These are phyloP conservation scores for Madurella fahalii DNA, from an alignment of 2,329 filamentous ascomycete genomes.

Conservation along the genomic window DNA sequence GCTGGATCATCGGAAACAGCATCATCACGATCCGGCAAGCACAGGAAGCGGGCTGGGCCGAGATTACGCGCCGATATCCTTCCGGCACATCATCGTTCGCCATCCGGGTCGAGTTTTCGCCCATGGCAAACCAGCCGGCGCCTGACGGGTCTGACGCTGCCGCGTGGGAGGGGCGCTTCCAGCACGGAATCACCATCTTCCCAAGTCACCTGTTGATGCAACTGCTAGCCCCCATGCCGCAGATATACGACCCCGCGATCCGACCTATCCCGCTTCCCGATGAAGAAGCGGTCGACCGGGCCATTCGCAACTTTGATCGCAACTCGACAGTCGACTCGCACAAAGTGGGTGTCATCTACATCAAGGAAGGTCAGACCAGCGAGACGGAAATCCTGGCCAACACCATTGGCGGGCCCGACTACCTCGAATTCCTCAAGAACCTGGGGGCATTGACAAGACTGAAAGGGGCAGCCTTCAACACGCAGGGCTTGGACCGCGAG, in stretches of 20 bases:
- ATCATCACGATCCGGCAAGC: slow-evolving; percentile 72
- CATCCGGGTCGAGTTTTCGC: slow-evolving; percentile 56
- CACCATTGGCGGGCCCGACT: slow-evolving; percentile 79
- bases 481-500: slow-evolving; percentile 79
- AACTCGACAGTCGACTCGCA: slow-evolving; percentile 90
- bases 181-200: slow-evolving; percentile 58
- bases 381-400: slow-evolving; percentile 87
- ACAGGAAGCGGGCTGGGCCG: slow-evolving; percentile 61
- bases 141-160: slow-evolving; percentile 40
- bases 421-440: slow-evolving; percentile 76
- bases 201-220: slow-evolving; percentile 71
- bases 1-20: slow-evolving; percentile 70
- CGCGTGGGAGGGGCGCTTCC: slow-evolving; percentile 47
- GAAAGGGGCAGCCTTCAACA: slow-evolving; percentile 82
- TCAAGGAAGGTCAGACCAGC: slow-evolving; percentile 77
- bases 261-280: slow-evolving; percentile 73
- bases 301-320: slow-evolving; percentile 77
- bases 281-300: slow-evolving; percentile 65
- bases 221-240: slow-evolving; percentile 60
- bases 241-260: slow-evolving; percentile 50
- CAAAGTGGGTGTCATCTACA: slow-evolving; percentile 92
- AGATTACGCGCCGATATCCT: slow-evolving; percentile 67
- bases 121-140: slow-evolving; percentile 27
- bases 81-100: slow-evolving; percentile 61
- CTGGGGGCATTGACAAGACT: slow-evolving; percentile 79